These are phyloP conservation scores for Phylloboletellus chloephorus DNA, from an alignment of 1,284 basidiomycete genomes.

Conservation along the genomic window DNA sequence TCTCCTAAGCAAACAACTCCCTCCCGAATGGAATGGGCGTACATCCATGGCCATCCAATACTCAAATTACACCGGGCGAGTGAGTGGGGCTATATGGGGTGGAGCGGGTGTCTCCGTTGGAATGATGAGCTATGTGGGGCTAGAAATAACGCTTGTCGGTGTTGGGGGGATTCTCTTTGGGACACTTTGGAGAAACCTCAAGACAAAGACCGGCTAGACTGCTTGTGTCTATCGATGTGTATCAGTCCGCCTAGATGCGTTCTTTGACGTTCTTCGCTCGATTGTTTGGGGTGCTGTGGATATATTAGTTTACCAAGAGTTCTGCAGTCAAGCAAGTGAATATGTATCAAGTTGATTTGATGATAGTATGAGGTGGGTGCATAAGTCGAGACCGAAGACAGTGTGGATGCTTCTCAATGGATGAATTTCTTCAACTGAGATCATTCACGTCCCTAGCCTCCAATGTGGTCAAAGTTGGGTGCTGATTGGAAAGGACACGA, in stretches of 20 bases:
- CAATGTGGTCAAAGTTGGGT: neutral
- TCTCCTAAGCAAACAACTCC: conserved; percentile 61
- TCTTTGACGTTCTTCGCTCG: neutral
- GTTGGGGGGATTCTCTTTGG: conserved; percentile 51
- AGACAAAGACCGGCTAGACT: conserved; percentile 57
- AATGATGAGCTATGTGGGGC: conserved; percentile 56
- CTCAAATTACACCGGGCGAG: conserved; percentile 59
- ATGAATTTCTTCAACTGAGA: neutral
- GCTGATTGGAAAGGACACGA: neutral
- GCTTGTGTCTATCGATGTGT: too few relatives aligned
- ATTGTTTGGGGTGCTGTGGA: too few relatives aligned
- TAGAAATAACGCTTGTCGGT: conserved; percentile 58
- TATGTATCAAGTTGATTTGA: too few relatives aligned
- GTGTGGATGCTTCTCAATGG: too few relatives aligned
- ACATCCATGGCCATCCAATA: conserved; percentile 60
- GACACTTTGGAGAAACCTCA: conserved; percentile 57
- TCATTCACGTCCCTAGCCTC: neutral
- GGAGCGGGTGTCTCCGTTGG: conserved; percentile 61
- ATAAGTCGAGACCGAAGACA: too few relatives aligned
- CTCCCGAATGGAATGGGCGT: conserved; percentile 52
- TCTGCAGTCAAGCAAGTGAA: too few relatives aligned
- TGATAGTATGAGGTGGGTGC: too few relatives aligned
- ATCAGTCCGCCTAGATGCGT: too few relatives aligned
- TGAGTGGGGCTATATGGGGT: conserved; percentile 63
- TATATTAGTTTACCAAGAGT: too few relatives aligned